A percentile compares a stretch with the other conserved stretches of the same genome.
These are phyloP conservation scores for Paracoccidioides brasiliensis DNA, from an alignment of 2,329 filamentous ascomycete species.

Conservation along the genomic window DNA sequence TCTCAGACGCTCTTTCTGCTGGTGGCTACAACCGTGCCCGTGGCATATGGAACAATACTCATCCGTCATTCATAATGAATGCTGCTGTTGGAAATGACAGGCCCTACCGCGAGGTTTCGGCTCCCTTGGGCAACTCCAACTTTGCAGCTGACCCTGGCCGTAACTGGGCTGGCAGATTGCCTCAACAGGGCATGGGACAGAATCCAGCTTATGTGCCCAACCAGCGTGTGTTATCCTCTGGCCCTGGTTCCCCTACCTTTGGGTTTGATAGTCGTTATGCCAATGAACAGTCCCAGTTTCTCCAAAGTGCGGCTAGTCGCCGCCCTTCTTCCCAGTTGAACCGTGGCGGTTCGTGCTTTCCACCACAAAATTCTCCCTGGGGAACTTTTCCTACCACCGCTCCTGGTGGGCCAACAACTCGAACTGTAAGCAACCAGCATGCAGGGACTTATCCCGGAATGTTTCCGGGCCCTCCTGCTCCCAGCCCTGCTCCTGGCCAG, in stretches of 20 bases:
- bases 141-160: conserved; percentile 19
- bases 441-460: conserved; percentile 23
- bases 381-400: conserved; percentile 18
- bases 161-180: conserved; percentile 19
- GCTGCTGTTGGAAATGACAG: conserved; percentile 15
- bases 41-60: conserved; percentile 19
- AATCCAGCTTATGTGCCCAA: conserved; percentile 14
- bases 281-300: conserved; percentile 20
- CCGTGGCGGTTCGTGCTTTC: conserved; percentile 22
- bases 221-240: conserved; percentile 26
- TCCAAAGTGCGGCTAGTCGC: conserved; percentile 18
- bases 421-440: conserved; percentile 19
- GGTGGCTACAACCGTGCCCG: conserved; percentile 30
- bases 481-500: conserved; percentile 10
- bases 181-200: conserved; percentile 13
- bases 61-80: conserved; percentile 10
- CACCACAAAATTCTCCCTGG: conserved; percentile 23
- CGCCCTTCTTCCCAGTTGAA: conserved; percentile 21
- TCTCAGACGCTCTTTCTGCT: conserved; percentile 30
- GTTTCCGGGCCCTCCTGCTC: conserved; percentile 15
- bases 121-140: conserved; percentile 13
- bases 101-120: conserved; percentile 14
- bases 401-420: conserved; percentile 15
- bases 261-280: conserved; percentile 19
- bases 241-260: conserved; percentile 21